Evolutionary conservation across 768 basidiomycete species (phyloP).

Genomic region (Mycena indigotica): DNA sequence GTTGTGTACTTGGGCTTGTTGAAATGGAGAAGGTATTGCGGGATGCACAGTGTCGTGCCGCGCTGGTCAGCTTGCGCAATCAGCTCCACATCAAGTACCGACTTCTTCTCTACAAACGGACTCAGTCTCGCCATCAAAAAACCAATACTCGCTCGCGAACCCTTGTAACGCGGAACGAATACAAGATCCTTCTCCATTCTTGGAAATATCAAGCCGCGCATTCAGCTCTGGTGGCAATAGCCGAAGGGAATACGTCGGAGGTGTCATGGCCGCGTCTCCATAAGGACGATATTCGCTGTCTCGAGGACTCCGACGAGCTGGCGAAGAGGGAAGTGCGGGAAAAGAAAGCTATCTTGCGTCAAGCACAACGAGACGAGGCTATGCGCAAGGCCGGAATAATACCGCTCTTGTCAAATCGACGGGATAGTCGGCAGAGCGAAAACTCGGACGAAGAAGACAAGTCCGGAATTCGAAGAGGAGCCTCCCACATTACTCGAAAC

Average conservation of each 20-base stretch:
- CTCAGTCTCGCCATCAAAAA: slow-evolving; percentile 1
- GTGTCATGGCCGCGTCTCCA: neutral
- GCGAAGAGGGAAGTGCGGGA: neutral
- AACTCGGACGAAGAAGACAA: too few species aligned
- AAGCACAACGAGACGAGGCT: neutral
- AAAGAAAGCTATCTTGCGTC: neutral
- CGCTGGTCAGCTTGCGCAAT: slow-evolving; percentile 1
- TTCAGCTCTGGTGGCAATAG: slow-evolving; percentile 1
- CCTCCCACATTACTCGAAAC: too few species aligned
- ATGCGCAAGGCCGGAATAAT: neutral
- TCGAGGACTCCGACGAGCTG: neutral
- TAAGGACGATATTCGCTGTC: neutral
- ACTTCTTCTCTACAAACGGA: neutral
- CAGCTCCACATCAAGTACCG: slow-evolving; percentile 7
- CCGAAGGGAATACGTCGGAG: neutral
- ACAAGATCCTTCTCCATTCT: slow-evolving; percentile 2
- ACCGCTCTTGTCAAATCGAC: neutral
- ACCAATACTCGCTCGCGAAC: slow-evolving; percentile 9
- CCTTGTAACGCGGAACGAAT: slow-evolving; percentile 5
- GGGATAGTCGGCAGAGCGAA: too few species aligned
- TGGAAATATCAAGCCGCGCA: slow-evolving; percentile 11
- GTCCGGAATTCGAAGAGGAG: too few species aligned
- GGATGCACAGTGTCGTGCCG: slow-evolving; percentile 11
- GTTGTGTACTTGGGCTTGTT: neutral
- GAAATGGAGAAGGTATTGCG: slow-evolving; percentile 2